phyloP scores from a whole-genome alignment of 2,329 filamentous ascomycete genomes.

The Pseudogymnoascus sp. region DNA sequence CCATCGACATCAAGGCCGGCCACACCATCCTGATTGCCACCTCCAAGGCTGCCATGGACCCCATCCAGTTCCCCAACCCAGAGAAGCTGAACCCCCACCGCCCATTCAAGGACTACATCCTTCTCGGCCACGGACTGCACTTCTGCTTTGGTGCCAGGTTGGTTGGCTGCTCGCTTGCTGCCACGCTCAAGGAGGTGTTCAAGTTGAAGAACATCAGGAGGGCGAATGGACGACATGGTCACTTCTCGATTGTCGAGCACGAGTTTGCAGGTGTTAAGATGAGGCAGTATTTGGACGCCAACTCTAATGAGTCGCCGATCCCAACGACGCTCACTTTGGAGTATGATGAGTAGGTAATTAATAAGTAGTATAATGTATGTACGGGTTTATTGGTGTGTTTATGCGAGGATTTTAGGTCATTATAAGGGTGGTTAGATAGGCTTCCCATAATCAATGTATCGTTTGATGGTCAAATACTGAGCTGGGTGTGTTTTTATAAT shows the following conservation, averaged over 20 bases:
- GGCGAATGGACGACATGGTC: slow-evolving; percentile 31
- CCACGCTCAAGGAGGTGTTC: slow-evolving; percentile 38
- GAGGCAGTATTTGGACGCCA: slow-evolving; percentile 41
- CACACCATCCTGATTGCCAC: slow-evolving; percentile 38
- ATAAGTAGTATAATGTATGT: slow-evolving; percentile 10
- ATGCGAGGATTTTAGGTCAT: not conserved
- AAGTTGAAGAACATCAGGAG: slow-evolving; percentile 36
- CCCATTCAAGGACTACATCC: slow-evolving; percentile 32
- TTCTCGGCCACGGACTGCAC: slow-evolving; percentile 35
- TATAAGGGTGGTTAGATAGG: too few species aligned
- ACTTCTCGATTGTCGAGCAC: slow-evolving; percentile 37
- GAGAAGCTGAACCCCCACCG: slow-evolving; percentile 37
- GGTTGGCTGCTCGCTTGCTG: slow-evolving; percentile 33
- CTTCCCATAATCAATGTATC: not conserved
- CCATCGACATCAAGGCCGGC: slow-evolving; percentile 37
- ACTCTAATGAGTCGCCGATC: slow-evolving; percentile 39
- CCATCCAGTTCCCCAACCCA: slow-evolving; percentile 33
- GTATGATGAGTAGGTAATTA: slow-evolving; percentile 31
- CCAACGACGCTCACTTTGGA: slow-evolving; percentile 36
- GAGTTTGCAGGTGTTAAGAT: slow-evolving; percentile 41
- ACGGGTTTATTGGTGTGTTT: not conserved
- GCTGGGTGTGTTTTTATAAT: not conserved
- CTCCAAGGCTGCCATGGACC: slow-evolving; percentile 36
- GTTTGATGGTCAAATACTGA: not conserved
- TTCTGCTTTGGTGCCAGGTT: slow-evolving; percentile 35